These are phyloP conservation scores for Backusella liffmaniae DNA, from an alignment of 192 early-diverging fungal species.

Conservation along the genomic window DNA sequence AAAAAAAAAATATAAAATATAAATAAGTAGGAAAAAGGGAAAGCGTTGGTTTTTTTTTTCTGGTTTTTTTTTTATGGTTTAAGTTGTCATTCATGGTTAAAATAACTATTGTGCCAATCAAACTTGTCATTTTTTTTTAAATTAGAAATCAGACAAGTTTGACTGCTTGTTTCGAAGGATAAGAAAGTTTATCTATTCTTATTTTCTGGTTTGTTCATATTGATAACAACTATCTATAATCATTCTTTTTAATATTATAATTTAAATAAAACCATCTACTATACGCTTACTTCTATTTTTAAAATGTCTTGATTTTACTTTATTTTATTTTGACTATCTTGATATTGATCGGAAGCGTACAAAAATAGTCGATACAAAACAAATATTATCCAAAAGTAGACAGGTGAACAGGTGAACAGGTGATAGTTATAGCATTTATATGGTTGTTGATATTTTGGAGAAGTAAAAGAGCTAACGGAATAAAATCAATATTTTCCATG, in stretches of 20 bases:
- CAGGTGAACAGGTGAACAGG: too few relatives aligned
- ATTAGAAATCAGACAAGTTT: neutral
- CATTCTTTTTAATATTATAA: too few relatives aligned
- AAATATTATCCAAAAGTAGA: neutral
- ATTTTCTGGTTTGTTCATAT: neutral
- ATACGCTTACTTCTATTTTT: neutral
- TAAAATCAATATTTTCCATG: neutral
- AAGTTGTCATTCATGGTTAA: neutral
- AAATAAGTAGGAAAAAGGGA: neutral
- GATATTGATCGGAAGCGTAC: neutral
- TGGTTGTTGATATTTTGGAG: neutral
- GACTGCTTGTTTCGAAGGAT: neutral
- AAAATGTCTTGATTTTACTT: neutral
- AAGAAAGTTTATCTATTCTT: neutral
- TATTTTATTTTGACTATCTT: neutral
- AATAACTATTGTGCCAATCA: slow-evolving; percentile 1
- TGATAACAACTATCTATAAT: neutral
- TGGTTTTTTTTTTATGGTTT: neutral
- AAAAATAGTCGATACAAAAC: neutral
- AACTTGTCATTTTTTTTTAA: neutral
- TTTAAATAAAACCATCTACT: too few relatives aligned
- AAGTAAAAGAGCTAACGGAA: neutral
- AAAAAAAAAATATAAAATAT: neutral
- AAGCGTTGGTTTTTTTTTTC: neutral
- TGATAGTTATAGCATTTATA: neutral